Percentiles rank a stretch among this genome's conserved stretches.
Evolutionary conservation across 306 rosid genomes (phyloP).

Genomic region (Gynostemma pentaphyllum): DNA sequence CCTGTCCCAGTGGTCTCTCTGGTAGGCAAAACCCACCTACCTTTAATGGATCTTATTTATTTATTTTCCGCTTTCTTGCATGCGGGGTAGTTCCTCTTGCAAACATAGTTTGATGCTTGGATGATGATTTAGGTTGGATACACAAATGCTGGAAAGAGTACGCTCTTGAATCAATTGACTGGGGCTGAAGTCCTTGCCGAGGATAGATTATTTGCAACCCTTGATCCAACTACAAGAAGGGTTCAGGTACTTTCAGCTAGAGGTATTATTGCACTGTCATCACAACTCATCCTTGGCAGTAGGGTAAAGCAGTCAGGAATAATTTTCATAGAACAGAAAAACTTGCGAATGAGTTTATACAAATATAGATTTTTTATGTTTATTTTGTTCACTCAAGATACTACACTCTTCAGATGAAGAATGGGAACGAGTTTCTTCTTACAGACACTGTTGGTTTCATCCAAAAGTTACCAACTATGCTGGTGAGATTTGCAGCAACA

Average conservation of each 20-base stretch:
- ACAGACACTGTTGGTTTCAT: slow-evolving; percentile 97
- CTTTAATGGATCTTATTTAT: neutral
- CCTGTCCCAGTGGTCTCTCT: slow-evolving; percentile 91
- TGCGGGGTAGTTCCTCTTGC: slow-evolving; percentile 5
- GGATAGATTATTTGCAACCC: slow-evolving; percentile 92
- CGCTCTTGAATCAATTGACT: slow-evolving; percentile 80
- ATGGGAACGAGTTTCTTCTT: slow-evolving; percentile 89
- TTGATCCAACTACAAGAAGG: slow-evolving; percentile 97
- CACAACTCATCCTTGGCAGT: neutral
- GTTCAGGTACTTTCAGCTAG: slow-evolving; percentile 55
- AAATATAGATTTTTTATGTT: neutral
- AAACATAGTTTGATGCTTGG: slow-evolving; percentile 9
- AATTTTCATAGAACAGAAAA: neutral
- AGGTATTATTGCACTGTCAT: neutral
- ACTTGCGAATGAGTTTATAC: neutral
- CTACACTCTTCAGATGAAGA: slow-evolving; percentile 54
- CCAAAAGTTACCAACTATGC: slow-evolving; percentile 88
- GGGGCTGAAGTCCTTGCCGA: slow-evolving; percentile 95
- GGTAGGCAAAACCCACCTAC: slow-evolving; percentile 29
- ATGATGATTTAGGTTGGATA: slow-evolving; percentile 70
- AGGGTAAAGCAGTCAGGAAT: neutral
- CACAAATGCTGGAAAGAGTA: slow-evolving; percentile 98
- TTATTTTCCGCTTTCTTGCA: neutral
- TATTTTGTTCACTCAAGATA: slow-evolving; percentile 4
- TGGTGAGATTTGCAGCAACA: slow-evolving; percentile 40